Percentiles rank a stretch among this genome's conserved stretches.
These are phyloP conservation scores for Erysimum cheiranthoides DNA, from an alignment of 345 rosid species.

Conservation along the genomic window DNA sequence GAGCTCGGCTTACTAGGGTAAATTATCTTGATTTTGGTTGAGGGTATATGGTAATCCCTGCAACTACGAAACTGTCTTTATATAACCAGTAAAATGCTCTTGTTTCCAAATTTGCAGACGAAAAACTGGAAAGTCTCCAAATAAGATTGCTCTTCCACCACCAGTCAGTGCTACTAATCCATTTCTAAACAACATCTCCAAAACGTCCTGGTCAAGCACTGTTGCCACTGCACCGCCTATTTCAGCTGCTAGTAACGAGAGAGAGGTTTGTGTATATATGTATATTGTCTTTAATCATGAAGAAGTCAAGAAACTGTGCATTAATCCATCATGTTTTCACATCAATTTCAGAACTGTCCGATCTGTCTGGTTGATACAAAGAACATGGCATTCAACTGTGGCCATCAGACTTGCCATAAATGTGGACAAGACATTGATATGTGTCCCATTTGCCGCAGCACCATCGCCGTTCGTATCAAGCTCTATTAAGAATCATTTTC, in stretches of 20 bases:
- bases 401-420: slow-evolving; percentile 82
- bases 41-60: neutral
- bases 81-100: neutral
- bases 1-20: slow-evolving; percentile 85
- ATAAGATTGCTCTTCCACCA: slow-evolving; percentile 74
- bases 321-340: neutral
- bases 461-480: slow-evolving; percentile 65
- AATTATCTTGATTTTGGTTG: neutral
- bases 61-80: neutral
- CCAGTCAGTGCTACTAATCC: slow-evolving; percentile 50
- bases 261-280: slow-evolving; percentile 54
- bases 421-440: slow-evolving; percentile 69
- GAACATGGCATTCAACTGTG: slow-evolving; percentile 86
- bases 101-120: slow-evolving; percentile 44
- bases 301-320: neutral
- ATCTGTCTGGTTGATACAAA: slow-evolving; percentile 66
- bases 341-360: slow-evolving; percentile 64
- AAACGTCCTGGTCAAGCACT: slow-evolving; percentile 49
- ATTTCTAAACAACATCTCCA: slow-evolving; percentile 45
- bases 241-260: slow-evolving; percentile 48
- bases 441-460: slow-evolving; percentile 82
- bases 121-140: slow-evolving; percentile 51
- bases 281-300: neutral
- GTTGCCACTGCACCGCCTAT: slow-evolving; percentile 43
- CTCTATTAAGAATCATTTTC: slow-evolving; percentile 52